Base-by-base conservation (phyloP, 176 grass and related monocot genomes). In the Zea luxurians region DNA sequence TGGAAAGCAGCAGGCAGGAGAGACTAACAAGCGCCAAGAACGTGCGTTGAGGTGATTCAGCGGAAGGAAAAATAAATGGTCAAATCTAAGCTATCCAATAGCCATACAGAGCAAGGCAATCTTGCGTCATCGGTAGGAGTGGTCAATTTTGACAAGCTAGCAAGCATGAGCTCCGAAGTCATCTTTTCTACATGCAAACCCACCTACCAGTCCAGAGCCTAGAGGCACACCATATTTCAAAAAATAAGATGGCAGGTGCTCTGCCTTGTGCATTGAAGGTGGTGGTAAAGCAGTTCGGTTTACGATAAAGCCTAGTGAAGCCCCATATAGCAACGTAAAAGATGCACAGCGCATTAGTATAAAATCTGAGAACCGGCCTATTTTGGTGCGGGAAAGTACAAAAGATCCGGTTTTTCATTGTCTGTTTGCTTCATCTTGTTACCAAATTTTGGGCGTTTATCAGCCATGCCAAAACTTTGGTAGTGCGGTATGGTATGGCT, bases 51-150 rank as follows among this genome's bases (percentile, higher is more conserved):
- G 47, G 9, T 17, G 13, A 57, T 70, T 40, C 46, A 43, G 44
- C 2, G 17, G 35, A 5, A 43, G 36, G 71, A 10, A 10, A 73
- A 79, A 27, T 3, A 2, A 5, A 27, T 27, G 45, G 75, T 68
- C 68, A 83, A 73, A 70, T 55, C n/a, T 74, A 68, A 64, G 17
- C 34, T 15, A 72, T 59, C 40, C 43, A 48, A 70, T 61, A 37
- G 16, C 21, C 20, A 66, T 74, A 12, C 15, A 16, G 27, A 27
- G 18, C 11, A 70, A 48, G 67, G 12, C 12, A 48, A 70, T 48
- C 11, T 27, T 45, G 43, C 6, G 12, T 62, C 60, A 65, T 44
- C 15, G 16, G 7, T 2, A 42, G 0, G 4, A 60, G 50, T 67
- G 12, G 40, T 37, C 76, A 67, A 7, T 49, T 76, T 68, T 68